Base-by-base conservation (phyloP, 495 filamentous ascomycete species). In the Penicillium herquei region DNA sequence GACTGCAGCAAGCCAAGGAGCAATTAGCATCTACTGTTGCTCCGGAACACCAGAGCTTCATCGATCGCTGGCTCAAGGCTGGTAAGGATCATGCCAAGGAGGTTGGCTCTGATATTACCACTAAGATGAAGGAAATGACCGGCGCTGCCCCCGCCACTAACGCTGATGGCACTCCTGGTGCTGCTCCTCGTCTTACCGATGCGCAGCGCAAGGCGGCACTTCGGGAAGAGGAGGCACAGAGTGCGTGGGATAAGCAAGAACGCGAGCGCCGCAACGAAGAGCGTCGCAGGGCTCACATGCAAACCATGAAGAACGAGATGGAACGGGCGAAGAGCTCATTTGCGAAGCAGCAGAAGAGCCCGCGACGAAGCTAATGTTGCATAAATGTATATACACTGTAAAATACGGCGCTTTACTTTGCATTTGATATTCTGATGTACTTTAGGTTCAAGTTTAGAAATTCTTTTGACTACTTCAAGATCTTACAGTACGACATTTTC, bases 351-450 rank as follows among this genome's bases (percentile, higher is more conserved):
- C 55, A 62, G 39, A 45, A 14, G 18, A 18, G 6, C 30, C 18
- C 41, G 18, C 32, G 48, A 43, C 50, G 61, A 32, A 60, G 55
- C 41, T 64, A 48, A 58, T 51, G 26, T 58, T 57, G 17, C 31
- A 56, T 32, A 35, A 30, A 46, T 52, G 32, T 66, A 55, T 66
- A 68, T 55, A 65, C 62, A 57, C 45, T 68, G 65, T 68, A 68
- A 57, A 63, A 40, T 68, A 68, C 59, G 62, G 62, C 65, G 59
- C 59, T 58, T 41, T 49, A 39, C 33, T 49, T 39, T 3, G 34
- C 47, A 50, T 40, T 50, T 50, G n/a, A 26, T 31, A 26, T 50
- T 50, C 33, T 37, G 14, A 13, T 50, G 34, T 50, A 50, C 18
- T 50, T 13, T 26, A 37, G 11, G 35, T 37, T 50, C 34, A 50